Evolutionary conservation across 2,329 filamentous ascomycete species (phyloP).

Genomic region (Colletotrichum horii): DNA sequence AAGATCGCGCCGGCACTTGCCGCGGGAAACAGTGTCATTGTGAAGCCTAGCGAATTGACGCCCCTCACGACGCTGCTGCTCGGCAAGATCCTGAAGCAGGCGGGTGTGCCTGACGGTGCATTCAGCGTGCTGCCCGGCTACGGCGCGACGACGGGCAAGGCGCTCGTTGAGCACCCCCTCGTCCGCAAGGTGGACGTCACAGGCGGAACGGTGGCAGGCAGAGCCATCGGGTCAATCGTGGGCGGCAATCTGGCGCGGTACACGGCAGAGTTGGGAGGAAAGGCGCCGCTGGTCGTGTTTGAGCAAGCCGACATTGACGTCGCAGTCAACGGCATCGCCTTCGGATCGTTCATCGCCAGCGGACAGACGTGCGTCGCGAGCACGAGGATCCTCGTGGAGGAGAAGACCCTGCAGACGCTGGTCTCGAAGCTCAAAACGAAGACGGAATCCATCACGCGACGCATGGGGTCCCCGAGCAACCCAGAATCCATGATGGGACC

Average conservation of each 20-base stretch:
- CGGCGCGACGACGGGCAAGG: constrained; percentile 56
- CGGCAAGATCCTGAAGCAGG: constrained; percentile 65
- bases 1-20: constrained; percentile 67
- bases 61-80: constrained; percentile 66
- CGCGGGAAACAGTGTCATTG: constrained; percentile 62
- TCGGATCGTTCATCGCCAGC: constrained; percentile 60
- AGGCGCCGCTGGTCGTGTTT: constrained; percentile 73
- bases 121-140: constrained; percentile 66
- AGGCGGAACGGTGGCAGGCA: constrained; percentile 73
- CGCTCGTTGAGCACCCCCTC: constrained; percentile 55
- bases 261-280: constrained; percentile 75
- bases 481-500: constrained; percentile 67
- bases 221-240: constrained; percentile 70
- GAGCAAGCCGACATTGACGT: constrained; percentile 67
- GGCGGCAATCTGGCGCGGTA: constrained; percentile 72
- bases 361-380: constrained; percentile 70
- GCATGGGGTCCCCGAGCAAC: constrained; percentile 64
- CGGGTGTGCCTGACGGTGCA: constrained; percentile 74
- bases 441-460: constrained; percentile 56
- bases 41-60: constrained; percentile 69
- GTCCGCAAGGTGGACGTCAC: constrained; percentile 76
- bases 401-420: constrained; percentile 68
- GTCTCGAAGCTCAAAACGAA: constrained; percentile 68
- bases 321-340: constrained; percentile 72
- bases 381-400: constrained; percentile 77